Evolutionary conservation across 805 yeast species (phyloP).

Genomic region (Metschnikowia lochheadii): DNA sequence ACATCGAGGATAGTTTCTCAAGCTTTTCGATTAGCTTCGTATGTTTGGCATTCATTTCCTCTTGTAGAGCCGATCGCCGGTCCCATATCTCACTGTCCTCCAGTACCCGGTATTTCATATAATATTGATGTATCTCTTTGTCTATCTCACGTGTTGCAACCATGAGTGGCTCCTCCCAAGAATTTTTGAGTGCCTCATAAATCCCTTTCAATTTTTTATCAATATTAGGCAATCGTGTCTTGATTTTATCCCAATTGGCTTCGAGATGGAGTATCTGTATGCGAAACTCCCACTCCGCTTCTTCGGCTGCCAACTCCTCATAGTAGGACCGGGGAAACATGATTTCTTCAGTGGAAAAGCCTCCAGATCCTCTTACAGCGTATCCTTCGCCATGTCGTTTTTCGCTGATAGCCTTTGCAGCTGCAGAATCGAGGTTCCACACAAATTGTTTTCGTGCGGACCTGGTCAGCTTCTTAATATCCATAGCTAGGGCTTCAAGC

Average conservation of each 20-base stretch:
- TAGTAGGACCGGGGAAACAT: conserved; percentile 29
- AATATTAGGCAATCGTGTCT: neutral
- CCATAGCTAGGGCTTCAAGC: conserved; percentile 29
- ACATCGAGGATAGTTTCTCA: conserved; percentile 6
- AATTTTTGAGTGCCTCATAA: neutral
- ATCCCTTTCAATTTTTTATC: neutral
- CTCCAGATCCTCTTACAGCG: conserved; percentile 25
- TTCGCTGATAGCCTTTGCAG: neutral
- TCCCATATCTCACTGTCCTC: conserved; percentile 8
- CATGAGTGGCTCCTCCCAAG: conserved; percentile 14
- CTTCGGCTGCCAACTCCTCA: conserved; percentile 23
- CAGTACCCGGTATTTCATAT: conserved; percentile 14
- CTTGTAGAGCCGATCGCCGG: conserved; percentile 15
- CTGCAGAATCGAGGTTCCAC: conserved; percentile 18
- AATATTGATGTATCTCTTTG: conserved; percentile 11
- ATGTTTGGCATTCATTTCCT: conserved; percentile 15
- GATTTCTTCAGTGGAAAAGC: conserved; percentile 25
- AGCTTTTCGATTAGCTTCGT: conserved; percentile 15
- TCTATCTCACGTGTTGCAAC: conserved; percentile 11
- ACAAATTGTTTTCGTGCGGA: conserved; percentile 21
- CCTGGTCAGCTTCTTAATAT: conserved; percentile 28
- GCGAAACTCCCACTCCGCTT: conserved; percentile 35
- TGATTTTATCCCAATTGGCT: conserved; percentile 10
- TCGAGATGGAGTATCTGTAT: conserved; percentile 15
- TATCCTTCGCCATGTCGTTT: conserved; percentile 26